Base-by-base conservation (phyloP, 129 eudicot genomes). In the Helianthus tuberosus region DNA sequence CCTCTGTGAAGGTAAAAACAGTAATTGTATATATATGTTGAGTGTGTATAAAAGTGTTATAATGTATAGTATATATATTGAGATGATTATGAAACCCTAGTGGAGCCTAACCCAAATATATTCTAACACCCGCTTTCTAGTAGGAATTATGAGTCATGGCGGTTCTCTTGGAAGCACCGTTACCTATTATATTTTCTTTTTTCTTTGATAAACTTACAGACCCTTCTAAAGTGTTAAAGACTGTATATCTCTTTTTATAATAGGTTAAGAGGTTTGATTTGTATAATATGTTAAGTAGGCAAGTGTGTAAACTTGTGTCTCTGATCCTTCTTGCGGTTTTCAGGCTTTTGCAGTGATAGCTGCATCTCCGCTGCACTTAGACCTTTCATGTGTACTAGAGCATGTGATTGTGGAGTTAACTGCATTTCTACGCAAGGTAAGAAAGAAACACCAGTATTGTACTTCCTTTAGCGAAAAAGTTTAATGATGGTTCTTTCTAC, bases 271-370 rank as follows among this genome's bases (percentile, higher is more conserved):
- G 59, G 59, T 74, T 47, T 44, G n/a, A 11, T 41, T 66, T 14
- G 73, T 43, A 12, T 65, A 39, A 10, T 38, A 16, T 67, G 60
- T 25, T 20, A 32, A 58, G 51, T 77, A 47, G 70, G 70, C 64
- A 72, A 12, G 39, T 62, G 49, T 25, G 41, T 71, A 53, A 51
- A 29, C 32, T 52, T n/a, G 14, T 48, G 11, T 74, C n/a, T 79
- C 32, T 80, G 63, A 75, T 53, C 25, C 29, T 50, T 59, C 6
- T 59, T 27, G 32, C 32, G 59, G 41, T 79, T 69, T 84, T 53
- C 96, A 95, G 99, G 97, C 99, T 15, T 95, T 95, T 81, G 88
- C 96, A 62, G 97, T 90, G n/a, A 91, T 95, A 79, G 97, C 99
- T 64, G 90, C 93, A 73, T 95, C 99, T 83, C 92, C 95, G 3